These are phyloP conservation scores for Scedosporium apiospermum DNA, from an alignment of 2,329 filamentous ascomycete genomes.

Conservation along the genomic window DNA sequence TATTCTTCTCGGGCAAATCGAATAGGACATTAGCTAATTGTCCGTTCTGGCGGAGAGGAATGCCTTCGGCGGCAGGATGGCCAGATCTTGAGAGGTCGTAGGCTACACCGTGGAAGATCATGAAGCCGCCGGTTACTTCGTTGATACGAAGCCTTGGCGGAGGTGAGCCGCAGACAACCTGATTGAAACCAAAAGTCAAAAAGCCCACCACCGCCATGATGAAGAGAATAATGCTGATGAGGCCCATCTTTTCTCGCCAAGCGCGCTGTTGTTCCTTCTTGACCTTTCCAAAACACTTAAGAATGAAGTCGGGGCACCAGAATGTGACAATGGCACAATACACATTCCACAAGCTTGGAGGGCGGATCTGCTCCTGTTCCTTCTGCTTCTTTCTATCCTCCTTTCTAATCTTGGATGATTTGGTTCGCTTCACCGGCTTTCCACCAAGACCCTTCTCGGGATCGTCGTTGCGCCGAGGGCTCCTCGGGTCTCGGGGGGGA, in stretches of 20 bases:
- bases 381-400: constrained; percentile 32
- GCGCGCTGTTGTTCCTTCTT: constrained; percentile 81
- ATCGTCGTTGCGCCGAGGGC: constrained; percentile 21
- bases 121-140: constrained; percentile 69
- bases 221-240: constrained; percentile 84
- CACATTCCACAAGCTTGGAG: constrained; percentile 86
- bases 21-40: constrained; percentile 70
- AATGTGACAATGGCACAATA: constrained; percentile 94
- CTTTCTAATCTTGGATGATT: constrained; percentile 56
- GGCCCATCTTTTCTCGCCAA: constrained; percentile 96
- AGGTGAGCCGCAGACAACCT: constrained; percentile 70
- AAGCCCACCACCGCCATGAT: constrained; percentile 90
- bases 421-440: constrained; percentile 12
- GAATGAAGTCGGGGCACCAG: constrained; percentile 79
- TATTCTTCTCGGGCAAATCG: constrained; percentile 71
- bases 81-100: constrained; percentile 71
- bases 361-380: constrained; percentile 56
- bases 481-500: constrained; percentile 22
- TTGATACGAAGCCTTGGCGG: constrained; percentile 71
- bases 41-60: constrained; percentile 44
- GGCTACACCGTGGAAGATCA: constrained; percentile 93
- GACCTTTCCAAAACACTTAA: constrained; percentile 78
- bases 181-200: constrained; percentile 92
- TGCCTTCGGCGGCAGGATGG: constrained; percentile 73
- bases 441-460: constrained; percentile 18